These are phyloP conservation scores for Bromus sterilis DNA, from an alignment of 176 grass and related monocot genomes.

Conservation along the genomic window DNA sequence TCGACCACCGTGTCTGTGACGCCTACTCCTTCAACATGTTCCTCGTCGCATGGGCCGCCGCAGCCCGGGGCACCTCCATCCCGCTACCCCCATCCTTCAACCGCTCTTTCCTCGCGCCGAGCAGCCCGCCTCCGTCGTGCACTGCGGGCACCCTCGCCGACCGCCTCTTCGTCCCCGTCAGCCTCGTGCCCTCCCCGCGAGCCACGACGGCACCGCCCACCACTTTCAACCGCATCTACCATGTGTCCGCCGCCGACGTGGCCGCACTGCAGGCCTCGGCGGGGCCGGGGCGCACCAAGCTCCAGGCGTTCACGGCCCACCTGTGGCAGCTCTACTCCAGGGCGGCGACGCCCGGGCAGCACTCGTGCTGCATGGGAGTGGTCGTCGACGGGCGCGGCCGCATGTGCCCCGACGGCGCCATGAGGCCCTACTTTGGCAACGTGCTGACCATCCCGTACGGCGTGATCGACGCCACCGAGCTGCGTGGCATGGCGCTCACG, in stretches of 20 bases:
- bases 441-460: slow-evolving; percentile 49
- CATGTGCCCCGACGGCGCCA: slow-evolving; percentile 17
- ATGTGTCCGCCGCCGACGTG: slow-evolving; percentile 32
- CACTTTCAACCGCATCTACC: slow-evolving; percentile 44
- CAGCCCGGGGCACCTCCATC: neutral
- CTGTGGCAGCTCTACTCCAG: slow-evolving; percentile 55
- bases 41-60: slow-evolving; percentile 55
- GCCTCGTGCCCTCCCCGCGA: neutral
- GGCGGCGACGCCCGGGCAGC: neutral
- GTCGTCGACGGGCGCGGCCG: slow-evolving; percentile 55
- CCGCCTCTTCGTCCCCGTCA: slow-evolving; percentile 23
- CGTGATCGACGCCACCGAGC: neutral
- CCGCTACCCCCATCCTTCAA: slow-evolving; percentile 26
- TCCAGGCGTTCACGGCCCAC: slow-evolving; percentile 60
- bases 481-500: slow-evolving; percentile 25
- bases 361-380: slow-evolving; percentile 44
- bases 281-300: slow-evolving; percentile 29
- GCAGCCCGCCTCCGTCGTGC: neutral
- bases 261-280: slow-evolving; percentile 27
- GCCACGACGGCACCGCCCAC: neutral
- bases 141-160: slow-evolving; percentile 26
- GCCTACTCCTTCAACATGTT: slow-evolving; percentile 93
- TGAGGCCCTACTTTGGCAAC: slow-evolving; percentile 58
- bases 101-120: slow-evolving; percentile 44
- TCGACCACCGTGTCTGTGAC: slow-evolving; percentile 83